These are phyloP conservation scores for Porcisia hertigi DNA, from an alignment of 208 protist genomes.

Conservation along the genomic window DNA sequence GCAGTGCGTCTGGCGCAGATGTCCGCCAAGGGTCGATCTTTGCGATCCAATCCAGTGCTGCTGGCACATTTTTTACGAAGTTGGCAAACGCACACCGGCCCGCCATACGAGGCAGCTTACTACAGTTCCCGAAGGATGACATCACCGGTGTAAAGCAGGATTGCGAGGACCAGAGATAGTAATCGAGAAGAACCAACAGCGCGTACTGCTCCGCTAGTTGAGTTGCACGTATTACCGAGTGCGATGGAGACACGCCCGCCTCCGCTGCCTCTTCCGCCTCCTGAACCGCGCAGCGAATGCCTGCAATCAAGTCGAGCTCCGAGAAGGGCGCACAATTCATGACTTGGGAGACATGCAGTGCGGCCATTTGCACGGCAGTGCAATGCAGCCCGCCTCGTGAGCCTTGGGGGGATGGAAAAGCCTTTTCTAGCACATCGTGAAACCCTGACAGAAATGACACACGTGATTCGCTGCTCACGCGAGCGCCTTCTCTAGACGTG, in stretches of 20 bases:
- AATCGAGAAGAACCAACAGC: slow-evolving; percentile 62
- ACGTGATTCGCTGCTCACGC: slow-evolving; percentile 1
- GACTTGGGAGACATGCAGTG: slow-evolving; percentile 4
- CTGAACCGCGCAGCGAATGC: slow-evolving; percentile 8
- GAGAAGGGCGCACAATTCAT: neutral
- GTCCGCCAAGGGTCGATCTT: slow-evolving; percentile 73
- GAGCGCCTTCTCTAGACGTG: too few relatives aligned
- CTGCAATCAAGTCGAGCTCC: slow-evolving; percentile 10
- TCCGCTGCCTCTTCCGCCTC: slow-evolving; percentile 7
- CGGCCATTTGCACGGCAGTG: neutral
- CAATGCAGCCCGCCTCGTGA: neutral
- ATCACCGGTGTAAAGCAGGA: neutral
- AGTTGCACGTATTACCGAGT: slow-evolving; percentile 16
- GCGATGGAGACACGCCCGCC: neutral
- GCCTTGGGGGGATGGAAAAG: neutral
- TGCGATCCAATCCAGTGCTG: slow-evolving; percentile 47
- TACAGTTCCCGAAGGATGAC: neutral
- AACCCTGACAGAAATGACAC: slow-evolving; percentile 15
- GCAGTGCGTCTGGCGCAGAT: slow-evolving; percentile 54
- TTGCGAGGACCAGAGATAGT: slow-evolving; percentile 39
- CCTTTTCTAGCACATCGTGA: slow-evolving; percentile 10
- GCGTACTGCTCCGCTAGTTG: slow-evolving; percentile 60
- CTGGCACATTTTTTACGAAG: slow-evolving; percentile 33
- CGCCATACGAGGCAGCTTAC: slow-evolving; percentile 2
- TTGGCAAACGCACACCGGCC: slow-evolving; percentile 37